These are phyloP conservation scores for Olyra latifolia DNA, from an alignment of 176 grass and related monocot species.

Conservation along the genomic window DNA sequence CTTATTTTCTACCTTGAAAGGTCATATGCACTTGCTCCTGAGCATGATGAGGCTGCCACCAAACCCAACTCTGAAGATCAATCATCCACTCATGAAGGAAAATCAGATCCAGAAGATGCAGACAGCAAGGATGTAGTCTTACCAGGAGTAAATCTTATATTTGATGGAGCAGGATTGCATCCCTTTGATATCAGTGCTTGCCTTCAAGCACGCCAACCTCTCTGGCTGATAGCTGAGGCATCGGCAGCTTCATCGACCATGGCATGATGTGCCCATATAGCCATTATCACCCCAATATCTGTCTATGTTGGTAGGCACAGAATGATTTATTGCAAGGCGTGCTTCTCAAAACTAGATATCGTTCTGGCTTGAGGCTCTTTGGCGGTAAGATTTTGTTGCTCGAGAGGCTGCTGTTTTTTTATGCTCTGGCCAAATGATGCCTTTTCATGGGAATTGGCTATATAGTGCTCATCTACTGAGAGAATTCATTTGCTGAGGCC, in stretches of 20 bases:
- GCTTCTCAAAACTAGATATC: background rate
- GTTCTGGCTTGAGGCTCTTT: background rate
- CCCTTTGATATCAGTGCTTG: slow-evolving; percentile 84
- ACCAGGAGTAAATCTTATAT: slow-evolving; percentile 92
- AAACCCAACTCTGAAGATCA: slow-evolving; percentile 54
- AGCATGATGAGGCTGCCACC: slow-evolving; percentile 53
- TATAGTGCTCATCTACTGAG: background rate
- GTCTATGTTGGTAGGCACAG: background rate
- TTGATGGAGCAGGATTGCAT: slow-evolving; percentile 72
- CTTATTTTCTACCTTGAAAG: slow-evolving; percentile 44
- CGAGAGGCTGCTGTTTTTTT: background rate
- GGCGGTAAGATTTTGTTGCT: slow-evolving; percentile 6
- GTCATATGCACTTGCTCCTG: slow-evolving; percentile 67
- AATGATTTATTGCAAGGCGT: background rate
- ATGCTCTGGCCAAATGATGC: background rate
- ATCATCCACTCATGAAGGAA: slow-evolving; percentile 43
- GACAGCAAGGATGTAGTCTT: slow-evolving; percentile 71
- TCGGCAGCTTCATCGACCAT: slow-evolving; percentile 57
- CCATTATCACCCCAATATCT: slow-evolving; percentile 9
- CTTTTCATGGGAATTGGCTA: background rate
- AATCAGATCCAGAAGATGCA: slow-evolving; percentile 69
- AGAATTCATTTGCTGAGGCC: slow-evolving; percentile 3
- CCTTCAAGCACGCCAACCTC: slow-evolving; percentile 88
- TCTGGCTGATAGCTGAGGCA: slow-evolving; percentile 84
- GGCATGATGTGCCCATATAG: slow-evolving; percentile 9